Evolutionary conservation across 192 early-diverging fungal species (phyloP).

Genomic region (Backusella australiensis): DNA sequence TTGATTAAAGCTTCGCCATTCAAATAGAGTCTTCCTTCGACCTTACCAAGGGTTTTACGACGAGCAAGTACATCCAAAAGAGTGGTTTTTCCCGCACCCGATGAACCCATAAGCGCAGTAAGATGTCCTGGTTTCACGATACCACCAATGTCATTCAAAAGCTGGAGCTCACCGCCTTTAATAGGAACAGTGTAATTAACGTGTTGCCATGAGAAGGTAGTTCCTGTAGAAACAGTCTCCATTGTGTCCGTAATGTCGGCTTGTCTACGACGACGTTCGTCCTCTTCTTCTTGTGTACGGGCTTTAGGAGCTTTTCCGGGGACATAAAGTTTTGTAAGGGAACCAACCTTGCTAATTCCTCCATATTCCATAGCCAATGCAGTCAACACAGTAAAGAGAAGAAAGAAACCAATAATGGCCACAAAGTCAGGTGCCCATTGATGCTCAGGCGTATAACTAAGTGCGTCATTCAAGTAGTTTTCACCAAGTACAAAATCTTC

Average conservation of each 20-base stretch:
- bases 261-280: slow-evolving; percentile 31
- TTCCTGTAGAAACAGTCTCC: slow-evolving; percentile 36
- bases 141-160: slow-evolving; percentile 69
- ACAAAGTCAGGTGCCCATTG: slow-evolving; percentile 59
- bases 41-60: slow-evolving; percentile 69
- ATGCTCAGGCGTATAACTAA: slow-evolving; percentile 52
- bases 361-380: slow-evolving; percentile 52
- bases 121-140: slow-evolving; percentile 71
- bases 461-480: slow-evolving; percentile 57
- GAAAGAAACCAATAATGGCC: slow-evolving; percentile 50
- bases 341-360: slow-evolving; percentile 39
- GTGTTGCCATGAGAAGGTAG: slow-evolving; percentile 60
- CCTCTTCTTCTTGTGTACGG: slow-evolving; percentile 27
- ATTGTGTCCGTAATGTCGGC: slow-evolving; percentile 35
- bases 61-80: slow-evolving; percentile 70
- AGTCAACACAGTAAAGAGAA: slow-evolving; percentile 38
- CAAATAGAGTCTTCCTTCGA: slow-evolving; percentile 65
- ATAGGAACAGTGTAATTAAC: slow-evolving; percentile 70
- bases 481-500: slow-evolving; percentile 53
- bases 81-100: slow-evolving; percentile 77
- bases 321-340: slow-evolving; percentile 47
- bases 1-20: slow-evolving; percentile 56
- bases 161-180: slow-evolving; percentile 58
- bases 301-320: slow-evolving; percentile 31
- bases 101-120: slow-evolving; percentile 77